Evolutionary conservation across 176 grass and related monocot genomes (phyloP), one percentile per base, ranked within the genome.

Genomic region (Bothriochloa decipiens): DNA sequence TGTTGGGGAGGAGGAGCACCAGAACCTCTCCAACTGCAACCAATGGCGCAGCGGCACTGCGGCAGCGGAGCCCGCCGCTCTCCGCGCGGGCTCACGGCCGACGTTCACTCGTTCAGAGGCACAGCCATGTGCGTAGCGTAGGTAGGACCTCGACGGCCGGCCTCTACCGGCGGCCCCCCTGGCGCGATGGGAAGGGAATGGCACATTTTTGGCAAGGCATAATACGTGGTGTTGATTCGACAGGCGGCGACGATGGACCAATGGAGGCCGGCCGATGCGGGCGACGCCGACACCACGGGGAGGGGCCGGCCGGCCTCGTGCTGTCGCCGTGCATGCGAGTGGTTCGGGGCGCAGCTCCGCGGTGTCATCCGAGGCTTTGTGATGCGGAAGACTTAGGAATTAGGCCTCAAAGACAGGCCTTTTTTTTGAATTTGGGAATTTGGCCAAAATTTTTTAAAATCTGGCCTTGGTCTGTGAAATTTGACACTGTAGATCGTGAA

Each of bases 1-100:
- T 74, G 77, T 86, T 65, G 16, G 3, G 72, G 29, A 62, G 8
- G 22, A 70, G 18, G 68, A 80, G 76, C 76, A 67, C 42, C 17
- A 62, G 13, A 45, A 22, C 76, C 39, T 27, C 23, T 62, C 0
- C 10, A 3, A 9, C 10, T 25, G 77, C 60, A 29, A 47, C 62
- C 23, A 73, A 27, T 33, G 33, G 77, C 18, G n/a, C 41, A 60
- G 55, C 25, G 45, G 61, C 77, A 26, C 41, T 23, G 55, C 25
- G 45, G 40, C 77, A 26, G 12, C 55, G 28, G 77, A 3, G 40
- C 40, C 76, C 58, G 23, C 45, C 25, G 78, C 32, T 47, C 65
- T 57, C 73, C 46, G 46, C 77, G 11, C 29, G 65, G 65, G 32
- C 17, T 33, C 11, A 65, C 18, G 63, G 77, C 62, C 12, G 17